Base-by-base conservation (phyloP, 495 filamentous ascomycete genomes). In the Podospora sp. region DNA sequence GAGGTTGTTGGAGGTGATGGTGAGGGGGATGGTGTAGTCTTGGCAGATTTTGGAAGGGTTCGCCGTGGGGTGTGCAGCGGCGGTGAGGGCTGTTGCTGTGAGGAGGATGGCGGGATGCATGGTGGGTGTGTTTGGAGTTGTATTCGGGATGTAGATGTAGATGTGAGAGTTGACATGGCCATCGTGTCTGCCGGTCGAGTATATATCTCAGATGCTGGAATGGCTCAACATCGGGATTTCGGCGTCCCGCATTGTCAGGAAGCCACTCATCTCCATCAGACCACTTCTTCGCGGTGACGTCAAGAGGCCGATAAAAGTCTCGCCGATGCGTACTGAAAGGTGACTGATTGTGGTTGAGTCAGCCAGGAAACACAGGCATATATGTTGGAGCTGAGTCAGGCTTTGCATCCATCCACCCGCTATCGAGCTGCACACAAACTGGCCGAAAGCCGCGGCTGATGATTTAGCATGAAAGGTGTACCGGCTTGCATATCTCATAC, bases 21-120 rank as follows among this genome's bases (percentile, higher is more conserved):
- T 68, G 22, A 71, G 18, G 40, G 63, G 60, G 51, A 71, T 71
- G n/a, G 63, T 60, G 52, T 66, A 64, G 35, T 65, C 55, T 36
- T 20, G 55, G 60, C 69, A 71, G 49, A 63, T 63, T 21, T 66
- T 71, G 52, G n/a, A 46, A 46, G 40, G 5, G 2, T 46, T 46
- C 12, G 40, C 33, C 33, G 40, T 46, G 40, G 16, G 40, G 12
- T 12, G 11, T 4, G 40, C 40, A 11, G 40, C 40, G 12, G 5
- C 40, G 12, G 40, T 18, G 9, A 46, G 11, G 40, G 40, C 40
- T 12, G 40, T 11, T 2, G 40, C 40, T 4, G 12, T 2, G 9
- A 46, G 40, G 40, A 46, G 40, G 16, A 46, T 12, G 40, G 40
- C 12, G 40, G 16, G 11, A 14, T 14, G 9, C 40, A 46, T 46